These are phyloP conservation scores for Dalechampia spathulata DNA, from an alignment of 441 rosid genomes.

Conservation along the genomic window DNA sequence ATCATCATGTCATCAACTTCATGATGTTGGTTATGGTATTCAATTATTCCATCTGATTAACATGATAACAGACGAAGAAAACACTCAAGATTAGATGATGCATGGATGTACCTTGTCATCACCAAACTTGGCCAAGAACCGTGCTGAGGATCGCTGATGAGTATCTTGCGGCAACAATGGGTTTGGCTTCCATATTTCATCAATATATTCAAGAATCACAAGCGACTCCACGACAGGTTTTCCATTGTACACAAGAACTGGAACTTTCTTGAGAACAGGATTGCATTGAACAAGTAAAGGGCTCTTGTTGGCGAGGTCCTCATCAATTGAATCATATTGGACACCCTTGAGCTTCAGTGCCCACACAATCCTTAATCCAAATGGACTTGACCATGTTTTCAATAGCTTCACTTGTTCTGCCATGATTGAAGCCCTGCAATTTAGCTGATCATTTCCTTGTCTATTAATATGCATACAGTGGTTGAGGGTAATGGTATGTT, in stretches of 20 bases:
- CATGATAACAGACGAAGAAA: no score
- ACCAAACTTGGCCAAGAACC: constrained; percentile 24
- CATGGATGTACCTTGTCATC: constrained; percentile 28
- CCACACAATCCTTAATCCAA: constrained; percentile 18
- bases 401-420: constrained; percentile 20
- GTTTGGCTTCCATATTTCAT: constrained; percentile 16
- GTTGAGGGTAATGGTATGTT: no score
- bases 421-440: not conserved
- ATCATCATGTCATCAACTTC: no score
- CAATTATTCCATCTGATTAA: no score
- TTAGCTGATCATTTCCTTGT: not conserved
- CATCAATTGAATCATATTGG: constrained; percentile 16
- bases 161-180: constrained; percentile 24
- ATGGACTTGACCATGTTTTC: constrained; percentile 28
- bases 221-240: constrained; percentile 21
- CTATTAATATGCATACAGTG: not conserved
- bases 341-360: constrained; percentile 21
- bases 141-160: constrained; percentile 9
- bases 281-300: constrained; percentile 18
- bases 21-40: no score
- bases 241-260: constrained; percentile 19
- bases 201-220: constrained; percentile 22
- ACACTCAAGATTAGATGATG: no score
- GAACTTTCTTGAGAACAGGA: constrained; percentile 25
- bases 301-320: constrained; percentile 21